Conservation (phyloP, 2,329 filamentous ascomycete genomes). For the Tetracladium maxilliforme region DNA sequence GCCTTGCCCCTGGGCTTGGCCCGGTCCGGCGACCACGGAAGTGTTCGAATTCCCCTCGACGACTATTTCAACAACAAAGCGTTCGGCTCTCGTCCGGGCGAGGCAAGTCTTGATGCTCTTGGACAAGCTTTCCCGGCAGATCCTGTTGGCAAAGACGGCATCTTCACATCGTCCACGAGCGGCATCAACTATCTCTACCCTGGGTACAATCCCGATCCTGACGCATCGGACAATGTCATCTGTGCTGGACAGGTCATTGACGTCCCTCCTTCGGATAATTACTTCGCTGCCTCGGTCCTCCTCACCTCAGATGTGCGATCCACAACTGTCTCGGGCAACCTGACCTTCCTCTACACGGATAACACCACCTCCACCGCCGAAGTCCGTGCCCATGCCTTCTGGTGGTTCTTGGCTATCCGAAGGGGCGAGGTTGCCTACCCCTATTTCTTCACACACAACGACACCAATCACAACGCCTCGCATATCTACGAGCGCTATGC, state of each 20-base stretch:
- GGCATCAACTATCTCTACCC: conserved; percentile 26
- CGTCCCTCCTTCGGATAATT: conserved; percentile 14
- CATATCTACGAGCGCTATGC: conserved; percentile 29
- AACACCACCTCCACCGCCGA: conserved; percentile 21
- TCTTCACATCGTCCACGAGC: conserved; percentile 22
- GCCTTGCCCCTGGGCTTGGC: too few relatives aligned
- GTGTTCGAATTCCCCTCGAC: conserved; percentile 13
- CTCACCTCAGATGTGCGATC: conserved; percentile 23
- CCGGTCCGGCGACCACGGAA: too few relatives aligned
- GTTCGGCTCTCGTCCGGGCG: conserved; percentile 25
- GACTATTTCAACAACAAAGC: conserved; percentile 29
- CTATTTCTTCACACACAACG: conserved; percentile 20
- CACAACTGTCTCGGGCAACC: conserved; percentile 21
- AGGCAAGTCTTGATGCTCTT: conserved; percentile 26
- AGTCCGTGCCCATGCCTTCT: conserved; percentile 27
- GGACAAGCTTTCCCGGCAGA: conserved; percentile 25
- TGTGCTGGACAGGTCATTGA: conserved; percentile 23
- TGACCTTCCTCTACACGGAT: conserved; percentile 26
- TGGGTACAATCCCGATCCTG: conserved; percentile 21
- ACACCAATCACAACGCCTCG: conserved; percentile 24
- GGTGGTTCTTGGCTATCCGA: conserved; percentile 26
- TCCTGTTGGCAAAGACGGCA: conserved; percentile 11
- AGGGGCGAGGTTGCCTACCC: conserved; percentile 29
- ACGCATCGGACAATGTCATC: conserved; percentile 24
- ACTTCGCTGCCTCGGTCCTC: conserved; percentile 27